A percentile compares a stretch with the other conserved stretches of the same genome.
phyloP scores from a whole-genome alignment of 1,284 basidiomycete species.

The Cryptococcus sp. region DNA sequence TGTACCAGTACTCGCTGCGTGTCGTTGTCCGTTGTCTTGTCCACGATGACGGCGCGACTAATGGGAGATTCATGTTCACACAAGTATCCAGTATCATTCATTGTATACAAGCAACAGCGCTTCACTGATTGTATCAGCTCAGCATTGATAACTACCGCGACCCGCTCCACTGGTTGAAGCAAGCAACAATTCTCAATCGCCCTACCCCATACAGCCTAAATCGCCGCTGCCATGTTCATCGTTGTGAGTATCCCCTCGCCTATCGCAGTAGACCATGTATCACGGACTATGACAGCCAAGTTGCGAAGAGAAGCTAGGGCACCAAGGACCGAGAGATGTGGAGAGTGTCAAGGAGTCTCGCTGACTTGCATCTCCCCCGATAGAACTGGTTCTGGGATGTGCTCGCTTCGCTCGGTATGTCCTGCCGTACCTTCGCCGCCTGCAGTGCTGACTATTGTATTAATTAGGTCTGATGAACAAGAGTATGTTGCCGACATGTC shows the following conservation, averaged over 20 bases:
- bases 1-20: too few relatives aligned
- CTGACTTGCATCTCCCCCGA: background rate
- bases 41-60: too few relatives aligned
- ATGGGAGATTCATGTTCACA: too few relatives aligned
- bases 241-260: conserved; percentile 49
- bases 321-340: background rate
- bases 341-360: background rate
- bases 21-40: too few relatives aligned
- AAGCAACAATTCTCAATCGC: too few relatives aligned
- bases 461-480: conserved; percentile 87
- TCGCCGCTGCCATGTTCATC: conserved; percentile 67
- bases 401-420: conserved; percentile 81
- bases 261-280: background rate
- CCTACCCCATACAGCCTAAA: background rate
- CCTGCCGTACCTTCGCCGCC: background rate
- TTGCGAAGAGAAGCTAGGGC: background rate
- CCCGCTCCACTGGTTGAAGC: too few relatives aligned
- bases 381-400: conserved; percentile 93
- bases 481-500: conserved; percentile 58
- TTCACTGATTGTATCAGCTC: too few relatives aligned
- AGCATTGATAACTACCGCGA: too few relatives aligned
- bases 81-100: too few relatives aligned
- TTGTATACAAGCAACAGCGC: too few relatives aligned
- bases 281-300: background rate
- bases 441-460: too few relatives aligned